Percentiles rank a stretch among this genome's conserved stretches.
phyloP scores from a whole-genome alignment of 352 stramenopile genomes.

The Pilasporangium apinafurcum region DNA sequence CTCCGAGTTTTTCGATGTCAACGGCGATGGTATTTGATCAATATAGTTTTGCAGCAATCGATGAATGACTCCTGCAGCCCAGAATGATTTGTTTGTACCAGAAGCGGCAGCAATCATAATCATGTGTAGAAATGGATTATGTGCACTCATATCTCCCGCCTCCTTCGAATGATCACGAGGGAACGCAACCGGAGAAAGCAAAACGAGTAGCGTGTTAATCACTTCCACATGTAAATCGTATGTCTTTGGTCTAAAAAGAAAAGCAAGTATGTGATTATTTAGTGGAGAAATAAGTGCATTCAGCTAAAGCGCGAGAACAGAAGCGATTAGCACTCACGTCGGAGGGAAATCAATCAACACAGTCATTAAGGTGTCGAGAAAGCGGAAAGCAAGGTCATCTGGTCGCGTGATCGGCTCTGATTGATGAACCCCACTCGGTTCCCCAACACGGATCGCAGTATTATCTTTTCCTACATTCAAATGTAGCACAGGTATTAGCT shows the following conservation, averaged over 20 bases:
- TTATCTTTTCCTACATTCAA: slow-evolving; percentile 13
- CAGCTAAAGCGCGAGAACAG: not conserved
- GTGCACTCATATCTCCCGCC: slow-evolving; percentile 23
- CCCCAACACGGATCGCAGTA: slow-evolving; percentile 23
- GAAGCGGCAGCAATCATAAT: slow-evolving; percentile 30
- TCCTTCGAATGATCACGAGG: slow-evolving; percentile 45
- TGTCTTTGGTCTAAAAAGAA: slow-evolving; percentile 22
- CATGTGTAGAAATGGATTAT: slow-evolving; percentile 69
- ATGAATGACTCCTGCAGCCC: slow-evolving; percentile 38
- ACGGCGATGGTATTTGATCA: slow-evolving; percentile 33
- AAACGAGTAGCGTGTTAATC: slow-evolving; percentile 62
- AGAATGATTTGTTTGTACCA: slow-evolving; percentile 36
- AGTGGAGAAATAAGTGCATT: too few species aligned
- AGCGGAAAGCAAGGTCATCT: slow-evolving; percentile 56
- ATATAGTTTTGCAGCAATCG: slow-evolving; percentile 62
- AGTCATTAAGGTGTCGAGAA: slow-evolving; percentile 59
- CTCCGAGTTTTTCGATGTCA: slow-evolving; percentile 17
- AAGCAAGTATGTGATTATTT: not conserved
- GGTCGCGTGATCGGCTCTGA: too few species aligned
- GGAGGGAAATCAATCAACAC: slow-evolving; percentile 50
- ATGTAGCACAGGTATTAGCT: not conserved
- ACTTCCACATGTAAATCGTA: slow-evolving; percentile 77
- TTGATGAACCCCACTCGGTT: not conserved
- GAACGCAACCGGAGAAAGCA: slow-evolving; percentile 61
- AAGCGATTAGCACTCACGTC: slow-evolving; percentile 33